Evolutionary conservation across 2,329 filamentous ascomycete genomes (phyloP).

Genomic region (Claviceps pazoutovae): DNA sequence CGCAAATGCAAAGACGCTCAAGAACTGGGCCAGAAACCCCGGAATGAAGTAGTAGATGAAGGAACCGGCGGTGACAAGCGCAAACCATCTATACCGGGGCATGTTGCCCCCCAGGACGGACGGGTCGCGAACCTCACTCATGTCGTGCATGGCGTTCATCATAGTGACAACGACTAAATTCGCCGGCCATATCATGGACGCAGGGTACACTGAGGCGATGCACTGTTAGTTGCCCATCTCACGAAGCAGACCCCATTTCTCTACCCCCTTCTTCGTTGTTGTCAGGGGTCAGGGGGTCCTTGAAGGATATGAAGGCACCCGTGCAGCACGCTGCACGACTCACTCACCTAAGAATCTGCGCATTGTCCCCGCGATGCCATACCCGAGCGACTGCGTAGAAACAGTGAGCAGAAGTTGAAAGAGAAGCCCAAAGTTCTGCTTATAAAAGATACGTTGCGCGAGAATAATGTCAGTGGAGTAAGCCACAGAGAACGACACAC

Average conservation of each 20-base stretch:
- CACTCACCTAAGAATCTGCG: conserved; percentile 44
- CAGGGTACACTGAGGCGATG: conserved; percentile 40
- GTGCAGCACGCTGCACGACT: not conserved
- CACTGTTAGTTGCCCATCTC: conserved; percentile 5
- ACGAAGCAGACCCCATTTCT: not conserved
- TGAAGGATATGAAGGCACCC: not conserved
- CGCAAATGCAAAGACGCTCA: conserved; percentile 56
- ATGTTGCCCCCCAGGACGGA: conserved; percentile 48
- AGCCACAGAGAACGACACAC: conserved; percentile 54
- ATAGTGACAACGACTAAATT: conserved; percentile 53
- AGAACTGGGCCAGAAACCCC: conserved; percentile 52
- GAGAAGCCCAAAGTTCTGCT: conserved; percentile 50
- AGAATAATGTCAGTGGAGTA: conserved; percentile 65
- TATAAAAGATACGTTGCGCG: conserved; percentile 58
- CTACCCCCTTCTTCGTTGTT: not conserved
- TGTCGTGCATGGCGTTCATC: conserved; percentile 61
- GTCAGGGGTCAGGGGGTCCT: not conserved
- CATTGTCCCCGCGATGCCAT: conserved; percentile 56
- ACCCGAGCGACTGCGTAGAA: conserved; percentile 55
- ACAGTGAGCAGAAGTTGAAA: conserved; percentile 55
- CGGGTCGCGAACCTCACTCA: conserved; percentile 33
- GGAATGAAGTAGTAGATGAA: conserved; percentile 59
- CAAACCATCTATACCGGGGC: conserved; percentile 52
- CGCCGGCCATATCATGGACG: conserved; percentile 62
- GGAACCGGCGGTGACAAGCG: conserved; percentile 38